Base-by-base conservation (phyloP, 441 rosid species). In the Gossypium trilobum region DNA sequence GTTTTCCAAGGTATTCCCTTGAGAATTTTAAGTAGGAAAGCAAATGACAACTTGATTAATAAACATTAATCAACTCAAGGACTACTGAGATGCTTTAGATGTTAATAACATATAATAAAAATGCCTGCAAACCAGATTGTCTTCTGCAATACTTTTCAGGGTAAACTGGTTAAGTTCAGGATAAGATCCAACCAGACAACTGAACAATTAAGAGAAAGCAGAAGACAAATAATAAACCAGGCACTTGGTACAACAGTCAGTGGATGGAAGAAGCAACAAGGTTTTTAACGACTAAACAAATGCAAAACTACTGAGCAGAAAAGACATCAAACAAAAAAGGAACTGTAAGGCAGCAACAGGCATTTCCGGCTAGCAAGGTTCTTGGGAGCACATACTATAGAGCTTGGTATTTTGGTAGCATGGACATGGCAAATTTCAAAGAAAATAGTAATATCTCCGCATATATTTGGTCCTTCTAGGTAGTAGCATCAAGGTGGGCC, bases 401-500 rank as follows among this genome's bases (percentile, higher is more conserved):
- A 91, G 85, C 87, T 91, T 81, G 93, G 97, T 78, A 74, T 69
- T 78, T 84, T 77, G 85, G 87, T 85, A 70, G 81, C 87, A 78
- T 83, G 84, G 89, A 82, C 87, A 85, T 77, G 88, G 84, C 83
- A 86, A 57, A 27, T 79, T 82, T 83, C 80, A 74, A 72, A 76
- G 83, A 77, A 71, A 79, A 31, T 68, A 65, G 60, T 79, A 68
- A 73, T 79, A 82, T 84, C 85, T 85, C 83, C 88, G 79, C 68
- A 85, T 74, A 70, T 62, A 75, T 82, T 79, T 81, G 86, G 96
- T 86, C 81, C 94, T 83, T 81, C 85, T 89, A 84, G 83, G 85
- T 81, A 82, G 81, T 80, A 84, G 91, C 96, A 82, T 81, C 88
- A 84, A 87, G 89, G 86, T 84, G 78, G 91, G 87, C 88, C 78